Evolutionary conservation across 352 stramenopile species (phyloP).

Genomic region (Globisporangium paroecandrum): DNA sequence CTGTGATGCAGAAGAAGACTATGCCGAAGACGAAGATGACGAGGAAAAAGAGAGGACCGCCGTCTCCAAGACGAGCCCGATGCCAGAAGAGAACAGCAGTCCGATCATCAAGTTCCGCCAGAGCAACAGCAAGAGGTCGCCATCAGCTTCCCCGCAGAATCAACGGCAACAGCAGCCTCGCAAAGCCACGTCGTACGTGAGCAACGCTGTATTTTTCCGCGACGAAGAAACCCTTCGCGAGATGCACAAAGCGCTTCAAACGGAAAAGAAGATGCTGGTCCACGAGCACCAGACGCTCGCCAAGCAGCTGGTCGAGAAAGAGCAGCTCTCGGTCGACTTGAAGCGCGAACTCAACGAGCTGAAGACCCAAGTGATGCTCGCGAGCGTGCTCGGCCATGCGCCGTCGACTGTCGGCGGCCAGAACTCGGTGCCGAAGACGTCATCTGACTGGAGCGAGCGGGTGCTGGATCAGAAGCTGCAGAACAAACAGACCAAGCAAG

Average conservation of each 20-base stretch:
- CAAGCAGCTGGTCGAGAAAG: slow-evolving; percentile 31
- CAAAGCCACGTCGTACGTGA: slow-evolving; percentile 20
- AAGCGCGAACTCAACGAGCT: slow-evolving; percentile 50
- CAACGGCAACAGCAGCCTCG: slow-evolving; percentile 14
- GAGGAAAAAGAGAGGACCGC: slow-evolving; percentile 16
- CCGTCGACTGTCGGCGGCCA: background rate
- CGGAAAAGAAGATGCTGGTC: slow-evolving; percentile 37
- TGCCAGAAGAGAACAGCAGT: slow-evolving; percentile 1
- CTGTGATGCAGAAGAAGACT: slow-evolving; percentile 24
- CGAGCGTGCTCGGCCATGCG: slow-evolving; percentile 12
- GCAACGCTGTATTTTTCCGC: slow-evolving; percentile 47
- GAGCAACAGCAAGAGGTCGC: background rate
- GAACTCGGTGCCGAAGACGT: slow-evolving; percentile 19
- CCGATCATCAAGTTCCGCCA: background rate
- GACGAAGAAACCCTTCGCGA: slow-evolving; percentile 51
- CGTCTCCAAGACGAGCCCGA: background rate
- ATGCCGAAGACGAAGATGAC: slow-evolving; percentile 18
- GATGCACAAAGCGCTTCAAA: slow-evolving; percentile 30
- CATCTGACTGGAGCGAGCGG: slow-evolving; percentile 41
- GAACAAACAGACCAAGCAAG: slow-evolving; percentile 34
- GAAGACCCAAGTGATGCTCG: slow-evolving; percentile 53
- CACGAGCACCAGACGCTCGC: slow-evolving; percentile 30
- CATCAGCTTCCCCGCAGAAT: background rate
- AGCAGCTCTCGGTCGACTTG: slow-evolving; percentile 28
- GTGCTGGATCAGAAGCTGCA: slow-evolving; percentile 41